phyloP scores from a whole-genome alignment of 495 filamentous ascomycete species.

The Trichocladium uniseriatum region DNA sequence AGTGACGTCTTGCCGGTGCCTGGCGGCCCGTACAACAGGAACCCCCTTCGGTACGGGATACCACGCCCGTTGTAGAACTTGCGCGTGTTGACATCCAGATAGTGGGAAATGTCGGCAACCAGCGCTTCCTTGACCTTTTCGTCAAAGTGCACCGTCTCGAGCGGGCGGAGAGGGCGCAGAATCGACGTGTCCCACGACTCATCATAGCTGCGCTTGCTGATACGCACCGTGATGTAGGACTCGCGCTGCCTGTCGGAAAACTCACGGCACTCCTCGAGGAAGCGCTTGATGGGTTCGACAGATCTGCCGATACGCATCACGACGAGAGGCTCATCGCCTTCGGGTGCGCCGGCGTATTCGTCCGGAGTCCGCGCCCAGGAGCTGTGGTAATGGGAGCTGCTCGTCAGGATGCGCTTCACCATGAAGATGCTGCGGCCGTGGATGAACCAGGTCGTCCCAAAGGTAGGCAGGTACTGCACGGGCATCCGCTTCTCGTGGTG shows the following conservation, averaged over 20 bases:
- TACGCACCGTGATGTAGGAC: slow-evolving; percentile 35
- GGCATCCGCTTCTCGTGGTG: slow-evolving; percentile 35
- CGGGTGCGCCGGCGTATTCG: slow-evolving; percentile 33
- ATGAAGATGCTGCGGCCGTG: slow-evolving; percentile 35
- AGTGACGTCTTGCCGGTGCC: slow-evolving; percentile 60
- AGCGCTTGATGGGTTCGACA: slow-evolving; percentile 35
- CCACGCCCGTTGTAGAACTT: slow-evolving; percentile 61
- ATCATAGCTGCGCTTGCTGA: slow-evolving; percentile 20
- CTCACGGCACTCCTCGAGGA: slow-evolving; percentile 34
- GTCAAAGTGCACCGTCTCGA: slow-evolving; percentile 41
- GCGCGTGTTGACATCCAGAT: slow-evolving; percentile 60
- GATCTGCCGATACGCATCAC: slow-evolving; percentile 40
- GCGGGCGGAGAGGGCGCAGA: slow-evolving; percentile 34
- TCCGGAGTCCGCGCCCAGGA: slow-evolving; percentile 15
- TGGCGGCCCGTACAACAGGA: slow-evolving; percentile 55
- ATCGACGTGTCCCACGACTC: slow-evolving; percentile 37
- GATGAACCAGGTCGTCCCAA: slow-evolving; percentile 36
- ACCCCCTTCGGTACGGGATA: slow-evolving; percentile 56
- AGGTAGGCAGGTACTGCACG: slow-evolving; percentile 39
- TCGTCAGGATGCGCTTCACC: slow-evolving; percentile 28
- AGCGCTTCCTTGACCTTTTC: slow-evolving; percentile 54
- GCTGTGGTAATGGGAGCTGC: slow-evolving; percentile 13
- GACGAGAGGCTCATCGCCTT: slow-evolving; percentile 36
- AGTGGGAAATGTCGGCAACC: slow-evolving; percentile 68
- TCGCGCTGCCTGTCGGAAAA: slow-evolving; percentile 40